Conservation (phyloP, 169 alveolate species). For the Neospora caninum region DNA sequence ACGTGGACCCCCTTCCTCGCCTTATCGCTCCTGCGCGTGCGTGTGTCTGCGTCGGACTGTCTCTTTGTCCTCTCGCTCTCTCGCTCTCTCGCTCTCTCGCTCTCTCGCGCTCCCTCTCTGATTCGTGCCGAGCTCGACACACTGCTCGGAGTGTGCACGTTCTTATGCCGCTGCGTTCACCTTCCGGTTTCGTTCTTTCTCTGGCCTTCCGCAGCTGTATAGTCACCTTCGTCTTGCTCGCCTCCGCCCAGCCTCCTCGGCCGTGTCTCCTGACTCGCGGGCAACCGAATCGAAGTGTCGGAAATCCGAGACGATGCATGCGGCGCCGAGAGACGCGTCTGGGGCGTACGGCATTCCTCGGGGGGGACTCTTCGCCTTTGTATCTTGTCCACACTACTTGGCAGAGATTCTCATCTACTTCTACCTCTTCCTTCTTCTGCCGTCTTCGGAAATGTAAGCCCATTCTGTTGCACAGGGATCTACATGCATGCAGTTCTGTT, state of each 20-base stretch:
- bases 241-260: not conserved
- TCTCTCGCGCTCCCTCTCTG: not conserved
- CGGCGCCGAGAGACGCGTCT: not conserved
- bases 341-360: slow-evolving; percentile 78
- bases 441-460: slow-evolving; percentile 62
- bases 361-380: slow-evolving; percentile 79
- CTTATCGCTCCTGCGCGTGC: too few relatives aligned
- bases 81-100: not conserved
- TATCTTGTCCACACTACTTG: slow-evolving; percentile 86
- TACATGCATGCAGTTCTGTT: too few relatives aligned
- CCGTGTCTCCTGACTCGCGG: not conserved
- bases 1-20: too few relatives aligned
- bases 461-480: too few relatives aligned
- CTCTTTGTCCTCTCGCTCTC: not conserved
- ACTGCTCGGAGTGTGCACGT: too few relatives aligned
- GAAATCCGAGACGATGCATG: not conserved
- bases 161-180: too few relatives aligned
- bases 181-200: too few relatives aligned
- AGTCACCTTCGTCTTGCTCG: not conserved
- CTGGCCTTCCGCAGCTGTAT: not conserved
- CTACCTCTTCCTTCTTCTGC: slow-evolving; percentile 70
- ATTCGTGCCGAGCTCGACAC: too few relatives aligned
- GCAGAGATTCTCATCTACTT: slow-evolving; percentile 81
- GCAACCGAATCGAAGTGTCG: not conserved
- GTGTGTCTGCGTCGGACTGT: too few relatives aligned